These are phyloP conservation scores for Talaromyces borbonicus DNA, from an alignment of 495 filamentous ascomycete species.

Conservation along the genomic window DNA sequence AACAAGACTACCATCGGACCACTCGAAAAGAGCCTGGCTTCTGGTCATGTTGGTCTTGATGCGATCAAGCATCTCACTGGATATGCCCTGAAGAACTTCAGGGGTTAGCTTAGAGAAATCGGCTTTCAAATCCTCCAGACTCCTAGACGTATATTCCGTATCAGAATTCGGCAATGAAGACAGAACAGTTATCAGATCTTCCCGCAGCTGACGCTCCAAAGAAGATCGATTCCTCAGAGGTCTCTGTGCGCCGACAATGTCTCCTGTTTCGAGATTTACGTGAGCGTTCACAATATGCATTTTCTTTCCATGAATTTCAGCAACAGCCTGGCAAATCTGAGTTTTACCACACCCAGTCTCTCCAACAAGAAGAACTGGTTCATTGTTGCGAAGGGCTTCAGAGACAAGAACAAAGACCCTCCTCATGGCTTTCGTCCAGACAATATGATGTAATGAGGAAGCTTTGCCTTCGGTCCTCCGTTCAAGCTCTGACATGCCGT, in stretches of 20 bases:
- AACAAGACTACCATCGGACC: conserved; percentile 91
- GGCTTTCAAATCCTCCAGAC: conserved; percentile 36
- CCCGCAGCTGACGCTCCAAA: conserved; percentile 52
- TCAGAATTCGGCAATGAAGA: conserved; percentile 17
- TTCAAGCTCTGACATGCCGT: conserved; percentile 51
- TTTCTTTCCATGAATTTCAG: conserved; percentile 62
- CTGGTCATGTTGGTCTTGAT: conserved; percentile 53
- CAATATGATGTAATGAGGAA: conserved; percentile 46
- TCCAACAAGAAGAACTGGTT: conserved; percentile 88
- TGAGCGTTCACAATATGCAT: conserved; percentile 92
- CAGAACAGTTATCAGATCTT: conserved; percentile 48
- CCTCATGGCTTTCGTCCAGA: conserved; percentile 94
- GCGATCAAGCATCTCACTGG: conserved; percentile 34
- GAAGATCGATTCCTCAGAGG: conserved; percentile 76
- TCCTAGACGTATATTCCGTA: conserved; percentile 18
- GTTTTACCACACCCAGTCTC: conserved; percentile 98
- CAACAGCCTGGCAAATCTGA: conserved; percentile 85
- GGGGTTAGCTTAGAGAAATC: conserved; percentile 32
- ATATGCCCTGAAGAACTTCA: conserved; percentile 32
- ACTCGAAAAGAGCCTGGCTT: conserved; percentile 83
- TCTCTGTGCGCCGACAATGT: conserved; percentile 90
- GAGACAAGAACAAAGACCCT: conserved; percentile 78
- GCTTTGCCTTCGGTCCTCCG: conserved; percentile 29
- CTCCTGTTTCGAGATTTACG: conserved; percentile 92
- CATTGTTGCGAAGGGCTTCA: conserved; percentile 76